phyloP scores from a whole-genome alignment of 2,329 filamentous ascomycete species.

The Fusarium transvaalense region DNA sequence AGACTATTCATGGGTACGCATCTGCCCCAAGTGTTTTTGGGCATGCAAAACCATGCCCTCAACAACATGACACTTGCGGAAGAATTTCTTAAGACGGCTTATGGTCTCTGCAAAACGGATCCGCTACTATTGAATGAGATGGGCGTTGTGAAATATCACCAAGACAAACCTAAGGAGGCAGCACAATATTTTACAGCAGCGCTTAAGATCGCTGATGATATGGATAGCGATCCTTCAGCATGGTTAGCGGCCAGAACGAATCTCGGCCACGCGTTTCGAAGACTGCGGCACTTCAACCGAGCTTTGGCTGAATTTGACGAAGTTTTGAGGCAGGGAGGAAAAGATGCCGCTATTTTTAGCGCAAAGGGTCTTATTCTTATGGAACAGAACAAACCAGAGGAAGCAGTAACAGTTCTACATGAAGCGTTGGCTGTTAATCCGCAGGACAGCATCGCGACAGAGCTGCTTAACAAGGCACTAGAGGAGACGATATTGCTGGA shows the following conservation, averaged over 20 bases:
- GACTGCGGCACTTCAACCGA: conserved; percentile 75
- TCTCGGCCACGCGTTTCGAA: conserved; percentile 86
- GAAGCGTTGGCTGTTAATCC: conserved; percentile 84
- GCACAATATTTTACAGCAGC: conserved; percentile 82
- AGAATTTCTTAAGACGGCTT: conserved; percentile 93
- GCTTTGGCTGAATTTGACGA: conserved; percentile 87
- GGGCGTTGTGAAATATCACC: conserved; percentile 95
- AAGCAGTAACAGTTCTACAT: conserved; percentile 85
- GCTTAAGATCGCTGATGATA: conserved; percentile 80
- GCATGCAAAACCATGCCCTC: conserved; percentile 97
- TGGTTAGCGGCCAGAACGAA: conserved; percentile 90
- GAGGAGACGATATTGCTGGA: conserved; percentile 68
- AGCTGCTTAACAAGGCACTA: conserved; percentile 79
- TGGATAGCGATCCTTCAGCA: conserved; percentile 83
- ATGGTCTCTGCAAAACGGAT: conserved; percentile 84
- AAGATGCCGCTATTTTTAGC: conserved; percentile 81
- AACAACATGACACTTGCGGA: conserved; percentile 95
- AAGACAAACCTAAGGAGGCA: conserved; percentile 81
- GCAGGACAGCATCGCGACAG: conserved; percentile 84
- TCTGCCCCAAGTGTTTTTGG: conserved; percentile 92
- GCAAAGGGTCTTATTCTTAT: conserved; percentile 88
- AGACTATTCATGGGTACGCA: conserved; percentile 97
- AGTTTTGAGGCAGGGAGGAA: conserved; percentile 84
- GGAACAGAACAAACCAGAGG: conserved; percentile 78
- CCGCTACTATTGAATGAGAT: conserved; percentile 95